Evolutionary conservation across 768 basidiomycete species (phyloP), one percentile per base, ranked within the genome.

Genomic region (Pholiota microspora): DNA sequence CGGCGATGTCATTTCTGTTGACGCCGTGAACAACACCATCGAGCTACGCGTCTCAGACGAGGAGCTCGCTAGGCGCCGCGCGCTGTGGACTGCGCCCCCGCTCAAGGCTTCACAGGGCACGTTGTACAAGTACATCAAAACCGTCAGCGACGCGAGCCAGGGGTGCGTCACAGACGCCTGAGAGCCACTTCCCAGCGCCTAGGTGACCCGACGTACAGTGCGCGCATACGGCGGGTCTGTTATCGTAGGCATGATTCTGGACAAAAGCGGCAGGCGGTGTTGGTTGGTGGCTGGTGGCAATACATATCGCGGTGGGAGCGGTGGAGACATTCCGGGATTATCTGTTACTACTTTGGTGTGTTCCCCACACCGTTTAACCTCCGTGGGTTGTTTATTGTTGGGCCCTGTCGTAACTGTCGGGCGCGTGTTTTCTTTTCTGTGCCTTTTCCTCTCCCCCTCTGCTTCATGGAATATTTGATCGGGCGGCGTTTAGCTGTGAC

Each of bases 111-210:
- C 75, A 15, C 84, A 88, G 65, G 92, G 93, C 38, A 90, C 91
- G 1, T 74, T 94, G 57, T 92, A 81, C 79, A 97, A 95, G 76
- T 97, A 97, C 72, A 79, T 84, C 59, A 92, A 92, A 71, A 72
- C 81, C 32, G 96, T 98, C 50, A 81, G 81, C 53, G 95, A 99
- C 67, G 96, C 96, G 9, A 93, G 90, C 68, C 86, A 84, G 27
- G 96, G 96, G 12, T 98, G 95, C 67, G 86, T 94, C 61, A 95
- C 93, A 27, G 93, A 95, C 69, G 83, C 85, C 27, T 92, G 21
- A 42, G n/a, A n/a, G n/a, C n/a, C n/a, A n/a, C n/a, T n/a, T n/a
- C n/a, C n/a, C n/a, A n/a, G n/a, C n/a, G n/a, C n/a, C n/a, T n/a
- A 47, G 10, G 23, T 13, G 36, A 12, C 29, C 48, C 10, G 23